Conservation (phyloP, 1,139 yeast species). For the Blastobotrys illinoisensis region DNA sequence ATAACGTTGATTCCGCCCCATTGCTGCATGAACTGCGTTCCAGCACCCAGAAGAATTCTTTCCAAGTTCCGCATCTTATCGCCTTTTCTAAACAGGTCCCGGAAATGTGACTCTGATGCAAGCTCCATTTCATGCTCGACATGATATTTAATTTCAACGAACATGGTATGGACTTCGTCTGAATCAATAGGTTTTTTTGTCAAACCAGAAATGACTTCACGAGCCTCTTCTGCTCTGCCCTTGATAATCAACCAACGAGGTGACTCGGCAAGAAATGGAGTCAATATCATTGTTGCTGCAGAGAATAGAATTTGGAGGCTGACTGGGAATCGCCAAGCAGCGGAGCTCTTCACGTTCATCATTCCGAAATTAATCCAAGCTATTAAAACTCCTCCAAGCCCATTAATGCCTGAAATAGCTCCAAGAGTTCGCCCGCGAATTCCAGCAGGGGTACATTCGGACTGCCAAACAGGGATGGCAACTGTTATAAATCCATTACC, state of each 20-base stretch:
- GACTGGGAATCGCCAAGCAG: conserved; percentile 37
- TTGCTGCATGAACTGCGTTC: conserved; percentile 1
- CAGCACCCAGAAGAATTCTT: not conserved
- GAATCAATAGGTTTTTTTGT: conserved; percentile 1
- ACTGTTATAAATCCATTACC: conserved; percentile 19
- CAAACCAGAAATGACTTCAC: conserved; percentile 5
- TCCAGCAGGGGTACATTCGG: conserved; percentile 18
- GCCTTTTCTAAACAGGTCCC: conserved; percentile 3
- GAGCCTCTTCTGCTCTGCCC: conserved; percentile 11
- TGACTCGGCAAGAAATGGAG: conserved; percentile 39
- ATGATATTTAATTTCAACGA: conserved; percentile 9
- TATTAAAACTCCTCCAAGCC: conserved; percentile 59
- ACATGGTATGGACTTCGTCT: conserved; percentile 7
- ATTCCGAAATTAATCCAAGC: conserved; percentile 64
- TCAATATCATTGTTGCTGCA: conserved; percentile 10
- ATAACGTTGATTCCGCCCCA: not conserved
- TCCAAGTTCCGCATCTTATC: conserved; percentile 1
- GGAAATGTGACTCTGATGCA: conserved; percentile 3
- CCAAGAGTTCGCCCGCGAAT: conserved; percentile 16
- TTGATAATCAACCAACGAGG: conserved; percentile 30
- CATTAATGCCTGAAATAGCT: conserved; percentile 57
- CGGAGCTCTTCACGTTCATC: conserved; percentile 40
- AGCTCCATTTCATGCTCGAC: conserved; percentile 9
- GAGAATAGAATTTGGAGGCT: conserved; percentile 11
- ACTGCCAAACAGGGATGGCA: conserved; percentile 18